Conservation (phyloP, 169 alveolate species). For the Eimeria sp. region DNA sequence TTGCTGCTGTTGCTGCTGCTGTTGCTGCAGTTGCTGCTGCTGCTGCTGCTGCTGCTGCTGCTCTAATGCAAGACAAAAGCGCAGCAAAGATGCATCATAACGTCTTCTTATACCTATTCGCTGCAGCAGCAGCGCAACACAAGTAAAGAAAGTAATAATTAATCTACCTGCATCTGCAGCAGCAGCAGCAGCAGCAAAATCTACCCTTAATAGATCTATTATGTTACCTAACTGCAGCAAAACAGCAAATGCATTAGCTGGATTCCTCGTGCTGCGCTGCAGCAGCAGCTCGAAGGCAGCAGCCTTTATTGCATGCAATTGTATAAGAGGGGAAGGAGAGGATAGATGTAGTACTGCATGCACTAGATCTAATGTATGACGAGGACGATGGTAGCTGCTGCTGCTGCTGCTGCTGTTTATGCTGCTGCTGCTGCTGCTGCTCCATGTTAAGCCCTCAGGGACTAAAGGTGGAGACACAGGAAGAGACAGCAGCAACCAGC, state of each 20-base stretch:
- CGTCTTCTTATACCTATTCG: conserved; percentile 72
- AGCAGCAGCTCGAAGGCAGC: conserved; percentile 56
- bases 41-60: conserved; percentile 75
- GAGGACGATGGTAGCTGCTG: neutral
- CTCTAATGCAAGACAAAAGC: conserved; percentile 46
- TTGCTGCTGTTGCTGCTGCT: neutral
- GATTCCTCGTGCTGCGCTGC: conserved; percentile 36
- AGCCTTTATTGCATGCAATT: conserved; percentile 40
- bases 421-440: conserved; percentile 40
- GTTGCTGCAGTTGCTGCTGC: conserved; percentile 32
- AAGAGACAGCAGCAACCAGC: conserved; percentile 40
- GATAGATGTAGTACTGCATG: conserved; percentile 58
- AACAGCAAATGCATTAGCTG: conserved; percentile 72
- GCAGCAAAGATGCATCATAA: conserved; percentile 63
- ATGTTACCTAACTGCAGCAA: conserved; percentile 69
- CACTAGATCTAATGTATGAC: conserved; percentile 58
- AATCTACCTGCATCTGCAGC: conserved; percentile 62
- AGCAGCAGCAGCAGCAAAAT: conserved; percentile 62
- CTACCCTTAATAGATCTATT: conserved; percentile 31
- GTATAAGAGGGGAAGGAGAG: conserved; percentile 19
- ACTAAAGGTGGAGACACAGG: conserved; percentile 55
- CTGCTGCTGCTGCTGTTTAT: conserved; percentile 48
- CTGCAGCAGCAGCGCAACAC: conserved; percentile 73
- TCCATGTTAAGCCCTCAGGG: conserved; percentile 18
- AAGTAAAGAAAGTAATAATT: conserved; percentile 64